phyloP scores from a whole-genome alignment of 495 filamentous ascomycete genomes.

The Evernia prunastri region DNA sequence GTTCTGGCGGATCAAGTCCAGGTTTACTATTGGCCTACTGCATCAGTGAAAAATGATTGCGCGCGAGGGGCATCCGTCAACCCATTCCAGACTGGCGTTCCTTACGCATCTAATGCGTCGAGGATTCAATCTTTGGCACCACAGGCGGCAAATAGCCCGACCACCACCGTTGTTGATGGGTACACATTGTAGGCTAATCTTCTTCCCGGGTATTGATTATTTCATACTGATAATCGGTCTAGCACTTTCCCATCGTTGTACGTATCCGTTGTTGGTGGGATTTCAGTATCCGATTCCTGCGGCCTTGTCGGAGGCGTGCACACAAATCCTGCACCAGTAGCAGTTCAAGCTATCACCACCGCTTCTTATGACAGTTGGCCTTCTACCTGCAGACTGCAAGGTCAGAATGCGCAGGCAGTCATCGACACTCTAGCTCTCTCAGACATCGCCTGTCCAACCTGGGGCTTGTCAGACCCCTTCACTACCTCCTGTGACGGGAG shows the following conservation, averaged over 20 bases:
- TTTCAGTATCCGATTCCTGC: slow-evolving; percentile 21
- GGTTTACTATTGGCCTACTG: slow-evolving; percentile 22
- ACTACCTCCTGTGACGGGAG: slow-evolving; percentile 16
- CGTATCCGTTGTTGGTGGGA: slow-evolving; percentile 17
- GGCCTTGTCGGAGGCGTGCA: slow-evolving; percentile 9
- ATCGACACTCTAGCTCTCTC: slow-evolving; percentile 18
- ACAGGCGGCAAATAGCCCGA: background rate
- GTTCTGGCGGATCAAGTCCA: slow-evolving; percentile 20
- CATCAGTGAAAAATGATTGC: slow-evolving; percentile 15
- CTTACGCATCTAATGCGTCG: slow-evolving; percentile 18
- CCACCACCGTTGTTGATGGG: slow-evolving; percentile 15
- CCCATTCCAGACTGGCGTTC: slow-evolving; percentile 8
- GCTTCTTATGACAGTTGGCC: slow-evolving; percentile 20
- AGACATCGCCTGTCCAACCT: slow-evolving; percentile 21
- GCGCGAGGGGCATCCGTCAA: slow-evolving; percentile 9
- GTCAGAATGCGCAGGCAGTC: slow-evolving; percentile 10
- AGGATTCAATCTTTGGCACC: background rate
- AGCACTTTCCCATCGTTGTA: slow-evolving; percentile 21
- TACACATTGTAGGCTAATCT: slow-evolving; percentile 8
- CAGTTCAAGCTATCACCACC: slow-evolving; percentile 20
- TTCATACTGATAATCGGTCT: background rate
- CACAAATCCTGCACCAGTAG: slow-evolving; percentile 18
- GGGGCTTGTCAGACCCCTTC: slow-evolving; percentile 20
- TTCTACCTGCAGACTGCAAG: slow-evolving; percentile 19
- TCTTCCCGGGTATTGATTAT: background rate